phyloP scores from a whole-genome alignment of 2,329 filamentous ascomycete species.

The Colletotrichum navitas region DNA sequence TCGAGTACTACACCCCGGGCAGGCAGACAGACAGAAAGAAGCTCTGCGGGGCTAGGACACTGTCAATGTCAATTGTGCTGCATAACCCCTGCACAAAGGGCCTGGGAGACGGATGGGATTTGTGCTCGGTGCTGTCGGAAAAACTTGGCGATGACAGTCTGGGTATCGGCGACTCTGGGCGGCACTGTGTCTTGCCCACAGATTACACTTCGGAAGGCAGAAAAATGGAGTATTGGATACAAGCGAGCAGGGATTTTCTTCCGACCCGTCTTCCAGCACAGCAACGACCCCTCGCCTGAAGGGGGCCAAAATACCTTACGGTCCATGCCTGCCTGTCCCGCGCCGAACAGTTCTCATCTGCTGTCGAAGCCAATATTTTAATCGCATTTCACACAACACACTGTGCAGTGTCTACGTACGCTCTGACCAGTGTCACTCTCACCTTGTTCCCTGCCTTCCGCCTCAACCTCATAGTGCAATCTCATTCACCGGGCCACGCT shows the following conservation, averaged over 20 bases:
- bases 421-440: not conserved
- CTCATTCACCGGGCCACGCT: not conserved
- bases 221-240: conserved; percentile 21
- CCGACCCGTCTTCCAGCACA: conserved; percentile 10
- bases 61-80: conserved; percentile 22
- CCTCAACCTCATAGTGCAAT: conserved; percentile 14
- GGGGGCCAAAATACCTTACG: conserved; percentile 2
- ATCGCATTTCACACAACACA: conserved; percentile 20
- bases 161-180: not conserved
- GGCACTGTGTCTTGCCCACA: conserved; percentile 33
- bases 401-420: conserved; percentile 10
- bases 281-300: conserved; percentile 20
- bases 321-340: conserved; percentile 14
- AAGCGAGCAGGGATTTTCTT: conserved; percentile 31
- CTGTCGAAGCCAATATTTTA: conserved; percentile 5
- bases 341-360: conserved; percentile 33
- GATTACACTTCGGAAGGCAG: not conserved
- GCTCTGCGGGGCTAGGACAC: conserved; percentile 32
- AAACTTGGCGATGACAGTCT: conserved; percentile 28
- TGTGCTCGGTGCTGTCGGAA: conserved; percentile 20
- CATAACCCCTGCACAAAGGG: conserved; percentile 22
- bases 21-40: conserved; percentile 3
- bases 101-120: not conserved
- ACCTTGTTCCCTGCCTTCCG: conserved; percentile 4
- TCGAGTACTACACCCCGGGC: conserved; percentile 5